Evolutionary conservation across 129 eudicot genomes (phyloP).

Genomic region (Apium graveolens): DNA sequence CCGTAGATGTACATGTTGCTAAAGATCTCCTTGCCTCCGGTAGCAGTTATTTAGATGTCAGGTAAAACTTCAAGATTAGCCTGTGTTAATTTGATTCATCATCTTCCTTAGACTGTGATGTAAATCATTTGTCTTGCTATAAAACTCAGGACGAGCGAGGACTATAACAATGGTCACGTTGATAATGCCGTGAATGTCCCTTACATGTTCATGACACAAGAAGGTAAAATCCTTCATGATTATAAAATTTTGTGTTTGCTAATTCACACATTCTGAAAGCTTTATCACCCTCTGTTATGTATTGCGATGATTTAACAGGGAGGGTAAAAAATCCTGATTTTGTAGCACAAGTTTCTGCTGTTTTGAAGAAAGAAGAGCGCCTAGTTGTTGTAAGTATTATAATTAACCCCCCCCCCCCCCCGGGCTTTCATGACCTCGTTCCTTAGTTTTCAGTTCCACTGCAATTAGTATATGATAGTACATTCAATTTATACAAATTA

Average conservation of each 20-base stretch:
- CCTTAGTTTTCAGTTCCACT: neutral
- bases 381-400: neutral
- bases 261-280: neutral
- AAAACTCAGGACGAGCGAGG: neutral
- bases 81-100: too few species aligned
- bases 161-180: neutral
- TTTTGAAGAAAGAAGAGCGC: neutral
- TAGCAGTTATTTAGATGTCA: neutral
- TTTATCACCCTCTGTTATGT: neutral
- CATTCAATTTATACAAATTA: too few species aligned
- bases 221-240: neutral
- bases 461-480: neutral
- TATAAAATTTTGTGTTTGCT: neutral
- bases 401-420: neutral
- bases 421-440: neutral
- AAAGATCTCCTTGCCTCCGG: neutral
- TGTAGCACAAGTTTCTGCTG: neutral
- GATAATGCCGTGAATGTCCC: neutral
- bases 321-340: slow-evolving; percentile 3
- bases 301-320: neutral
- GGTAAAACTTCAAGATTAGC: neutral
- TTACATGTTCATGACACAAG: neutral
- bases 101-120: neutral
- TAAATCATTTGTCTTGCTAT: neutral
- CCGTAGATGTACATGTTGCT: neutral